phyloP scores from a whole-genome alignment of 1,284 basidiomycete genomes.

The Agaricales sp. region DNA sequence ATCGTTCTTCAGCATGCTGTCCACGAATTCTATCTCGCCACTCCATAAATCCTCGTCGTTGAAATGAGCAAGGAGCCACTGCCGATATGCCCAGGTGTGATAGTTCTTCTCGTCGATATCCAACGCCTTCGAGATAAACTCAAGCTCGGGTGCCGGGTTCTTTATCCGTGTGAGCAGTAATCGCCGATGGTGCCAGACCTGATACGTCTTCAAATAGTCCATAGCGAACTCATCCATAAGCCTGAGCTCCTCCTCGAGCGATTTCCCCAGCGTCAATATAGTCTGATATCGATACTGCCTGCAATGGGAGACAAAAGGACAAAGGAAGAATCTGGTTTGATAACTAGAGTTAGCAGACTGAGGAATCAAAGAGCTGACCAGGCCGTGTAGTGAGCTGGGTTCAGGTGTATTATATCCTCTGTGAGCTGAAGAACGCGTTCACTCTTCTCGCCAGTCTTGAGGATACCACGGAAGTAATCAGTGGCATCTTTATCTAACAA shows the following conservation, averaged over 20 bases:
- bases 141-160: conserved; percentile 56
- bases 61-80: conserved; percentile 84
- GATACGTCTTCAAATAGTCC: conserved; percentile 84
- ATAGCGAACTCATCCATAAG: conserved; percentile 82
- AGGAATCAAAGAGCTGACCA: conserved; percentile 45
- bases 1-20: conserved; percentile 67
- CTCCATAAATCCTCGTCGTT: conserved; percentile 65
- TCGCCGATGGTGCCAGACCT: conserved; percentile 96
- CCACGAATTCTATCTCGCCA: conserved; percentile 70
- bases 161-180: conserved; percentile 58
- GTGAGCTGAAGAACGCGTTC: conserved; percentile 77
- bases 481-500: conserved; percentile 84
- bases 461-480: conserved; percentile 81
- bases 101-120: conserved; percentile 84
- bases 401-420: conserved; percentile 75
- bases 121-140: conserved; percentile 67
- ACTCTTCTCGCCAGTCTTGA: conserved; percentile 68
- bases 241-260: conserved; percentile 66
- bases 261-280: conserved; percentile 52
- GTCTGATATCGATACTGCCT: conserved; percentile 94
- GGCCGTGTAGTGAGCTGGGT: conserved; percentile 90
- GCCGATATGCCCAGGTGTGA: conserved; percentile 92
- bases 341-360: conserved; percentile 1
- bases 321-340: conserved; percentile 4
- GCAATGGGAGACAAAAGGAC: conserved; percentile 7